Base-by-base conservation (phyloP, 2,329 filamentous ascomycete species). In the Dryadomyces quercus-mongolicae region DNA sequence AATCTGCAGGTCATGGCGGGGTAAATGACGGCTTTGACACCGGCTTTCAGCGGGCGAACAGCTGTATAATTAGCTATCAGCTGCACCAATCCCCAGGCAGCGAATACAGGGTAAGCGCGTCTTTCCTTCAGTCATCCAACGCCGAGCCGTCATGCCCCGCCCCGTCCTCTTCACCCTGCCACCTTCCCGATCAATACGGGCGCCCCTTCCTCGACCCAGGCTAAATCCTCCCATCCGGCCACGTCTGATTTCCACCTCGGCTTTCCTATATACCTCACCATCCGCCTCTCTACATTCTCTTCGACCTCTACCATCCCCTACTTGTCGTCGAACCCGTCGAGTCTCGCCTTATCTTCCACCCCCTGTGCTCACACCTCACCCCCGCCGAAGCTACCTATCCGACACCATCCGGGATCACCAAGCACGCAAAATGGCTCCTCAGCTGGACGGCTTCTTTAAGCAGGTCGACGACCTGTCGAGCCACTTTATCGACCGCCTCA, bases 391-490 rank as follows among this genome's bases (percentile, higher is more conserved):
- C 16, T 81, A 82, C 60, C 72, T 81, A 40, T 76, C 75, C 64
- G 69, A 75, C 61, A 69, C 76, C 59, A 66, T 78, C 61, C 73
- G 75, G 64, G 62, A 68, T 49, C 80, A 83, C 62, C 81, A 84
- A 76, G 75, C 78, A 64, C 78, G 73, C 72, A 86, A 82, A 69
- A 95, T 96, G 88, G 88, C 89, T 55, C 88, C 90, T 58, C 82
- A 94, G 70, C 82, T 98, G 62, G 88, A 96, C 70, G 78, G 84
- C 60, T 97, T 86, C 77, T 97, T 96, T 78, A 84, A 88, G 72
- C 84, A 95, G 79, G 89, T 95, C 63, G 90, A 96, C 71, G 73
- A 73, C 67, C 77, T 91, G 64, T 80, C 89, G 51, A 80, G 84
- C 61, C 76, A 81, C 66, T 96, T 95, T 73, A 94, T 95, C 70